Evolutionary conservation across 345 rosid genomes (phyloP).

Genomic region (Carallia brachiata): DNA sequence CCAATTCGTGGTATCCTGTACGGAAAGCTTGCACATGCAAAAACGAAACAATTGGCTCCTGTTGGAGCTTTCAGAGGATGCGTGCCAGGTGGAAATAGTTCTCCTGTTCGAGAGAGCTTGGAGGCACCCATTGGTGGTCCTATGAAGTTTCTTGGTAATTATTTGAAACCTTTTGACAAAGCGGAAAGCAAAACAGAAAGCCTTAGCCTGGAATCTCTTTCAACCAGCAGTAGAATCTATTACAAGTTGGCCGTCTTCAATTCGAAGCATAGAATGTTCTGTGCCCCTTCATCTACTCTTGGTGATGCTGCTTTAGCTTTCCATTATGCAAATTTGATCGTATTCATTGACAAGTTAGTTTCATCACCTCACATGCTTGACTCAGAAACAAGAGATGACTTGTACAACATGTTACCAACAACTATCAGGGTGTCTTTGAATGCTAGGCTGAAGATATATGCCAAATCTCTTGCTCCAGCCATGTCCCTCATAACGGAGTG

Average conservation of each 20-base stretch:
- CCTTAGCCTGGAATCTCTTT: slow-evolving; percentile 11
- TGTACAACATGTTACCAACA: slow-evolving; percentile 54
- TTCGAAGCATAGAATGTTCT: slow-evolving; percentile 33
- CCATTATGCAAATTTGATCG: slow-evolving; percentile 54
- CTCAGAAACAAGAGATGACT: slow-evolving; percentile 45
- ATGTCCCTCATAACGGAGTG: slow-evolving; percentile 47
- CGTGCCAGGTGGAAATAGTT: slow-evolving; percentile 35
- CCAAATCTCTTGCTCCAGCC: slow-evolving; percentile 27
- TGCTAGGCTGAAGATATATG: slow-evolving; percentile 38
- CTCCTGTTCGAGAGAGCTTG: slow-evolving; percentile 29
- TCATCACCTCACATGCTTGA: slow-evolving; percentile 47
- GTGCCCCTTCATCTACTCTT: slow-evolving; percentile 48
- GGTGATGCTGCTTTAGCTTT: slow-evolving; percentile 62
- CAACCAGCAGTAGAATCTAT: slow-evolving; percentile 28
- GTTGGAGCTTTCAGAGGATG: slow-evolving; percentile 48
- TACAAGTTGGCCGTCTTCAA: slow-evolving; percentile 34
- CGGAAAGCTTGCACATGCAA: slow-evolving; percentile 29
- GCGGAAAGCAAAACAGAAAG: slow-evolving; percentile 16
- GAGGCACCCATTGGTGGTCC: slow-evolving; percentile 35
- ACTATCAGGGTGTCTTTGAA: slow-evolving; percentile 40
- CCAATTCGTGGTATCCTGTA: slow-evolving; percentile 6
- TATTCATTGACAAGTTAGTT: slow-evolving; percentile 51
- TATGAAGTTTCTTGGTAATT: slow-evolving; percentile 27
- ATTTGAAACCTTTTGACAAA: slow-evolving; percentile 19
- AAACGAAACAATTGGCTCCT: slow-evolving; percentile 28